Evolutionary conservation across 768 basidiomycete species (phyloP).

Genomic region (Tephrocybe rancida): DNA sequence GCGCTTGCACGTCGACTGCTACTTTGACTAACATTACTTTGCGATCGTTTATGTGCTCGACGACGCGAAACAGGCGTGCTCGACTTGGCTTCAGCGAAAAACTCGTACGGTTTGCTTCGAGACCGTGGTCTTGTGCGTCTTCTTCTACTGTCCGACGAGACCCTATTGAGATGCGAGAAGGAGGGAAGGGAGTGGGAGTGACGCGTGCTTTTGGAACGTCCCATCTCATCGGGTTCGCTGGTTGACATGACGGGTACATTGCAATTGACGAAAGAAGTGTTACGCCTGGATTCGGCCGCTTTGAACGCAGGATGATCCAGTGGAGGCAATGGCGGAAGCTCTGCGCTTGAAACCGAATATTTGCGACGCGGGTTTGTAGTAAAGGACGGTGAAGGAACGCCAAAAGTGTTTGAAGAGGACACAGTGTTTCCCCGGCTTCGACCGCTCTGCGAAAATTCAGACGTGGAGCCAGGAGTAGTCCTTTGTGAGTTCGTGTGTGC

Average conservation of each 20-base stretch:
- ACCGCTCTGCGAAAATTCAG: slow-evolving; percentile 12
- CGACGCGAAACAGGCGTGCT: slow-evolving; percentile 12
- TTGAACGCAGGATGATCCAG: slow-evolving; percentile 47
- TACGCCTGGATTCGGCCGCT: slow-evolving; percentile 4
- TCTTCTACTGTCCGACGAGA: slow-evolving; percentile 1
- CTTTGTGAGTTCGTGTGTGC: slow-evolving; percentile 1
- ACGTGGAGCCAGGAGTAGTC: slow-evolving; percentile 14
- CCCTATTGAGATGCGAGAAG: slow-evolving; percentile 15
- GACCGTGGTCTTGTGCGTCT: slow-evolving; percentile 19
- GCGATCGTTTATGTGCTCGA: slow-evolving; percentile 25
- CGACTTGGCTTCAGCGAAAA: slow-evolving; percentile 8
- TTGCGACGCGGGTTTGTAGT: slow-evolving; percentile 26
- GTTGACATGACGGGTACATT: neutral
- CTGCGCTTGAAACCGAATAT: slow-evolving; percentile 30
- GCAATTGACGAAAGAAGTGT: neutral
- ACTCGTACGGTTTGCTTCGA: slow-evolving; percentile 9
- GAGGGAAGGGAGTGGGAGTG: slow-evolving; percentile 26
- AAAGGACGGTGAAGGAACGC: slow-evolving; percentile 31
- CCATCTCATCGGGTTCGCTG: slow-evolving; percentile 2
- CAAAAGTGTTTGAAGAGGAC: slow-evolving; percentile 36
- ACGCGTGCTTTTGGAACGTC: slow-evolving; percentile 12
- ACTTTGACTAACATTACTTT: slow-evolving; percentile 32
- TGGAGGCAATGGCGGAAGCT: slow-evolving; percentile 57
- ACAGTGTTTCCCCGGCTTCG: slow-evolving; percentile 18
- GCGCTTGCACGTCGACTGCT: slow-evolving; percentile 55